A percentile compares a stretch with the other conserved stretches of the same genome.
These are phyloP conservation scores for Colletotrichum sansevieriae DNA, from an alignment of 2,329 filamentous ascomycete genomes.

Conservation along the genomic window DNA sequence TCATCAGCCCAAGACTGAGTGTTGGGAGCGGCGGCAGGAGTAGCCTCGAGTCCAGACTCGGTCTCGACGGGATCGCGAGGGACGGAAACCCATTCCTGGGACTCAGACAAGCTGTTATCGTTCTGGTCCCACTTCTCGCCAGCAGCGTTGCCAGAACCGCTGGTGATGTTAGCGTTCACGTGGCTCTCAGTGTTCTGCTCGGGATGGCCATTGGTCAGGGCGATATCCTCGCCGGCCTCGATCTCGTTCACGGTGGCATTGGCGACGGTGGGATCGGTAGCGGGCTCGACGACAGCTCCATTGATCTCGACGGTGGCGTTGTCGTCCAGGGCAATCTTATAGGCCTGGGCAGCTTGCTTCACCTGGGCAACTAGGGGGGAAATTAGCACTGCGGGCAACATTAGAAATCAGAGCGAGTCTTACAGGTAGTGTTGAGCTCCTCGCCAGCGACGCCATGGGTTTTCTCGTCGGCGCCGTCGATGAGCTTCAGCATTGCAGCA, in stretches of 20 bases:
- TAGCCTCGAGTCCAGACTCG: conserved; percentile 73
- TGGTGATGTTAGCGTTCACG: conserved; percentile 64
- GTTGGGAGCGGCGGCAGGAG: conserved; percentile 67
- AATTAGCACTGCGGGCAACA: conserved; percentile 43
- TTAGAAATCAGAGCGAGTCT: conserved; percentile 49
- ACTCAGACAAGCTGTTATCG: conserved; percentile 56
- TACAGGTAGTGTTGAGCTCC: conserved; percentile 78
- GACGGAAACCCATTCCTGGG: conserved; percentile 78
- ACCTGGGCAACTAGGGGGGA: conserved; percentile 57
- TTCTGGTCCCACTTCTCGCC: conserved; percentile 76
- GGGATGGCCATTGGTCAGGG: conserved; percentile 58
- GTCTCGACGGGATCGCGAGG: conserved; percentile 78
- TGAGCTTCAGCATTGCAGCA: conserved; percentile 80
- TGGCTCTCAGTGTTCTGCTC: conserved; percentile 58
- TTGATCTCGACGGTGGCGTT: conserved; percentile 41
- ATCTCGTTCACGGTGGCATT: conserved; percentile 78
- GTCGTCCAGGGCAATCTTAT: conserved; percentile 59
- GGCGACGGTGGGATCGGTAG: conserved; percentile 75
- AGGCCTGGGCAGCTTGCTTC: conserved; percentile 66
- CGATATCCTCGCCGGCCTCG: conserved; percentile 59
- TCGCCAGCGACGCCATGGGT: conserved; percentile 76
- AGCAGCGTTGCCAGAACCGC: conserved; percentile 70
- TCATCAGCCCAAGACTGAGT: conserved; percentile 87
- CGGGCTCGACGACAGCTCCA: conserved; percentile 48
- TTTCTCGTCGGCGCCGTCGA: conserved; percentile 77